These are phyloP conservation scores for Serpula lacrymans DNA, from an alignment of 768 basidiomycete genomes.

Conservation along the genomic window DNA sequence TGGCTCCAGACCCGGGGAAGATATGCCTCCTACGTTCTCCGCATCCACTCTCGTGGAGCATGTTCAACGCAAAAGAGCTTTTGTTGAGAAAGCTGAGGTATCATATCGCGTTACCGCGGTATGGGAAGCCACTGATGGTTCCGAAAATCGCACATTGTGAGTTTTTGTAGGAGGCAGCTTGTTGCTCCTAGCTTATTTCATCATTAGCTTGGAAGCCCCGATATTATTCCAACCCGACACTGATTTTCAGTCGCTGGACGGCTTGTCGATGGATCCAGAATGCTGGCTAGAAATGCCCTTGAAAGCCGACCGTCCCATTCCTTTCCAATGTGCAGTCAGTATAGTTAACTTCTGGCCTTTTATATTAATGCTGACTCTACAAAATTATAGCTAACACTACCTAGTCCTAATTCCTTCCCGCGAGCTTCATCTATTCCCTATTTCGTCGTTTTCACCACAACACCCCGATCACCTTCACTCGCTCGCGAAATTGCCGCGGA, in stretches of 20 bases:
- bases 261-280: slow-evolving; percentile 36
- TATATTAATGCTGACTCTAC: slow-evolving; percentile 3
- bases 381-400: slow-evolving; percentile 55
- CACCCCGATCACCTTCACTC: slow-evolving; percentile 48
- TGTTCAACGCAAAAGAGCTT: slow-evolving; percentile 19
- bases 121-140: slow-evolving; percentile 54
- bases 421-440: slow-evolving; percentile 63
- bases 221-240: slow-evolving; percentile 57
- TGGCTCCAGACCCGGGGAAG: slow-evolving; percentile 46
- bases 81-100: slow-evolving; percentile 39
- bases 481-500: slow-evolving; percentile 67
- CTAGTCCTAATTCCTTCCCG: slow-evolving; percentile 56
- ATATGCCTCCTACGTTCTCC: slow-evolving; percentile 59
- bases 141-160: slow-evolving; percentile 46
- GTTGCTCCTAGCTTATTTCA: slow-evolving; percentile 5
- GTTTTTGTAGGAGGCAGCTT: slow-evolving; percentile 18
- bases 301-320: slow-evolving; percentile 56
- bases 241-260: slow-evolving; percentile 59
- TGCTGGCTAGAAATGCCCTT: slow-evolving; percentile 72
- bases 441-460: slow-evolving; percentile 71
- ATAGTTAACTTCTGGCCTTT: neutral
- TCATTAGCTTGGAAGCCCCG: slow-evolving; percentile 58
- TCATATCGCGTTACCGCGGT: slow-evolving; percentile 52
- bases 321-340: slow-evolving; percentile 67
- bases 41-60: slow-evolving; percentile 29